These are phyloP conservation scores for Fusarium sp. DNA, from an alignment of 2,329 filamentous ascomycete genomes.

Conservation along the genomic window DNA sequence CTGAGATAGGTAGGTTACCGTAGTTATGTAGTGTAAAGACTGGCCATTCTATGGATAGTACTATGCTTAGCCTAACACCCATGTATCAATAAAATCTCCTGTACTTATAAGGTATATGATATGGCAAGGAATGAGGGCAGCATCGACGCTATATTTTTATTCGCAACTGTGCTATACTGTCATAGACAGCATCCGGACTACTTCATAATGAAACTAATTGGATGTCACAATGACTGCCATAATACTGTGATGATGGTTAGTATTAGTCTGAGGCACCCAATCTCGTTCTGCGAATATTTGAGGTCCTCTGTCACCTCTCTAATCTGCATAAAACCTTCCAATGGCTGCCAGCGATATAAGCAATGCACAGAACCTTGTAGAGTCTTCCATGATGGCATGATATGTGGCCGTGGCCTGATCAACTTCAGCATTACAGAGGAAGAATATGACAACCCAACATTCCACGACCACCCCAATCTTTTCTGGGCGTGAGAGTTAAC, in stretches of 20 bases:
- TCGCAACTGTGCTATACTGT: not conserved
- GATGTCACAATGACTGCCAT: not conserved
- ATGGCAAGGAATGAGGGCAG: not conserved
- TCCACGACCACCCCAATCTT: conserved; percentile 90
- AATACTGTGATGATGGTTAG: not conserved
- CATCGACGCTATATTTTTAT: not conserved
- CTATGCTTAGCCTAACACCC: not conserved
- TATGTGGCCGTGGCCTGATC: not conserved
- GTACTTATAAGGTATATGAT: not conserved
- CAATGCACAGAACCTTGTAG: not conserved
- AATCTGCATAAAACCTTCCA: not conserved
- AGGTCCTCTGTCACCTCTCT: not conserved
- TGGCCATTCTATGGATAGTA: not conserved
- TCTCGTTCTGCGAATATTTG: not conserved
- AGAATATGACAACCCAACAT: conserved; percentile 91
- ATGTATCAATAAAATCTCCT: not conserved
- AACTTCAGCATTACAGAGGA: conserved; percentile 66
- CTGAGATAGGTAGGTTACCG: not conserved
- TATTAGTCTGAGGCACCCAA: not conserved
- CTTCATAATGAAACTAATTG: not conserved
- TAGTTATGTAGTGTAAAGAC: not conserved
- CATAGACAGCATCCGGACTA: not conserved
- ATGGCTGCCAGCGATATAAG: no score
- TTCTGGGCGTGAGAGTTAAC: conserved; percentile 79
- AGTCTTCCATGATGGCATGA: not conserved